Evolutionary conservation across 2,329 filamentous ascomycete species (phyloP), one percentile per base, ranked within the genome.

Genomic region (Colletotrichum sansevieriae): DNA sequence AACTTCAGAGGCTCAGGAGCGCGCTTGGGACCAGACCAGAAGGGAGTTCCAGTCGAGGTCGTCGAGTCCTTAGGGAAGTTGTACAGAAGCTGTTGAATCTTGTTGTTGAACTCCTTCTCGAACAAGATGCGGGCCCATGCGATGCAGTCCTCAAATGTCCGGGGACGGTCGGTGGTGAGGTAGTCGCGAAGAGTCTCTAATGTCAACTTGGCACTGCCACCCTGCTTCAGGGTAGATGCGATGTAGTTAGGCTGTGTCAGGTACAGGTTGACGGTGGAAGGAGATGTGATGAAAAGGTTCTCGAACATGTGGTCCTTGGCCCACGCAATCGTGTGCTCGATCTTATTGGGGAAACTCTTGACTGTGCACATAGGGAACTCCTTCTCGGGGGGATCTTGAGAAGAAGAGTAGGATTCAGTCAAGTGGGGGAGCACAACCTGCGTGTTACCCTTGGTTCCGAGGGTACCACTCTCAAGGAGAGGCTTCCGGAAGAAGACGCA

Each of bases 311-410:
- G 82, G 79, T 98, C 96, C 75, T 97, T 93, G 44, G 95, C 91
- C 96, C 96, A 99, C 3, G 96, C 96, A 78, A 99, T 99, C 0
- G 96, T 98, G 81, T 99, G 96, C 82, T 99, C 95, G 75, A 99
- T 99, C 76, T 92, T 92, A 85, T 99, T 99, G 68, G 96, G 96
- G 85, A 99, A 99, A 81, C 95, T 98, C 77, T 93, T 90, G 71
- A 99, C 87, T 5, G 96, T 98, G 80, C 96, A 99, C 95, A 98
- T 98, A 0, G 96, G 96, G 87, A 99, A 98, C 1, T 96, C 97
- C 83, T 98, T 94, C 85, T 99, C 97, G 0, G 96, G 96, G 1
- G 96, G 96, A 78, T 99, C 97, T 78, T 98, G 95, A 20, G 96
- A 98, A 4, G 84, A 87, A 1, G 96, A 98, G 83, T 99, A 99